phyloP scores from a whole-genome alignment of 2,329 filamentous ascomycete genomes.

The Calonectria pteridis region DNA sequence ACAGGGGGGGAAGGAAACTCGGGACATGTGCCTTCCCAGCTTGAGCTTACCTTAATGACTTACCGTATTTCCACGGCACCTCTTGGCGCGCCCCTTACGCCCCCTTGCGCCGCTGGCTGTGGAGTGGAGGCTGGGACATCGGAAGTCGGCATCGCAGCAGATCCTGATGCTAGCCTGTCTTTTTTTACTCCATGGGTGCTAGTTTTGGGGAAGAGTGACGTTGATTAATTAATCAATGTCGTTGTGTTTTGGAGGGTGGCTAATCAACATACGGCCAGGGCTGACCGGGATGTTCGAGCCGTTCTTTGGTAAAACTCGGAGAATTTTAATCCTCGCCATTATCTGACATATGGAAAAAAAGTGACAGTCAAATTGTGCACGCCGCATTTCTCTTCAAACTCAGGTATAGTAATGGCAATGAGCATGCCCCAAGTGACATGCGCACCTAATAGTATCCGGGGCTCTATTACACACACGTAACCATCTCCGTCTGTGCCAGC shows the following conservation, averaged over 20 bases:
- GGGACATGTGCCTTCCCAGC: constrained; percentile 4
- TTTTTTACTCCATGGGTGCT: not conserved
- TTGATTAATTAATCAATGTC: not conserved
- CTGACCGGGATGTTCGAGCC: not conserved
- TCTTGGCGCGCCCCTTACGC: constrained; percentile 11
- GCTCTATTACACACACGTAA: not conserved
- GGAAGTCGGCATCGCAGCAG: constrained; percentile 17
- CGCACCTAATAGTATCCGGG: not conserved
- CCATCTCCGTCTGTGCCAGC: not conserved
- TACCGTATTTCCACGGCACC: constrained; percentile 8
- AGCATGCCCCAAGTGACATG: not conserved
- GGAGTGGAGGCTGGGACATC: constrained; percentile 7
- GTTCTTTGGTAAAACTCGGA: not conserved
- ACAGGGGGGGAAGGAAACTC: constrained; percentile 11
- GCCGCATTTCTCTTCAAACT: no score
- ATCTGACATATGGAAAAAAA: not conserved
- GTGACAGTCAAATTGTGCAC: not conserved
- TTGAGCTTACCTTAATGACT: constrained; percentile 9
- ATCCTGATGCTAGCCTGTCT: not conserved
- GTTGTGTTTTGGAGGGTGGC: not conserved
- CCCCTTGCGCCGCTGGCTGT: constrained; percentile 15
- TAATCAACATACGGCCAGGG: not conserved
- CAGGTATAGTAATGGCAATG: no score
- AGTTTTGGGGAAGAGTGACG: not conserved
- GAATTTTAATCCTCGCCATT: not conserved